Conservation (phyloP, 176 grass and related monocot genomes). For the maize (Zea mays) region DNA sequence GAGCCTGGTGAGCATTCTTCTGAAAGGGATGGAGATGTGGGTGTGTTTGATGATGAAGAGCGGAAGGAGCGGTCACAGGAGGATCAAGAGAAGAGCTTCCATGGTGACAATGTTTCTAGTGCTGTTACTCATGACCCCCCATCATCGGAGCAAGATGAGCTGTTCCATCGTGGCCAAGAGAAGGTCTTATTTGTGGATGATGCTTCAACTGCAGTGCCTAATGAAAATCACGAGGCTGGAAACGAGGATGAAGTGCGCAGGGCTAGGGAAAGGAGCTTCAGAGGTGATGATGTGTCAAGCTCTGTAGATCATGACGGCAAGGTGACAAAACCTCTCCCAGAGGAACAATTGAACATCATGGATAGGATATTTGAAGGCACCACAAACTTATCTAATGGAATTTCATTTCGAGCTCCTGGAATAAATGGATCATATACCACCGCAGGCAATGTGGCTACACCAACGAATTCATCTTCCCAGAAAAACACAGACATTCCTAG, state of each 20-base stretch:
- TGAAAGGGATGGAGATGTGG: constrained; percentile 48
- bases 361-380: constrained; percentile 57
- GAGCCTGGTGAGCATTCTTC: constrained; percentile 44
- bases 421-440: constrained; percentile 30
- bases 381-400: constrained; percentile 45
- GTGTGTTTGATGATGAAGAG: constrained; percentile 63
- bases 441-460: background rate
- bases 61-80: constrained; percentile 55
- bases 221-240: constrained; percentile 37
- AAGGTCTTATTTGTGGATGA: constrained; percentile 58
- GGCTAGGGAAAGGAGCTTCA: constrained; percentile 72
- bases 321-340: constrained; percentile 54
- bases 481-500: constrained; percentile 12
- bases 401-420: constrained; percentile 27
- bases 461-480: constrained; percentile 25
- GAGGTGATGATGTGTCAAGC: constrained; percentile 60
- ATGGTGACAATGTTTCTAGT: constrained; percentile 67
- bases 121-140: constrained; percentile 56
- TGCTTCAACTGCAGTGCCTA: constrained; percentile 61
- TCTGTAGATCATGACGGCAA: constrained; percentile 66
- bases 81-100: constrained; percentile 72
- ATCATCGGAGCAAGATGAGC: constrained; percentile 41
- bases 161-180: constrained; percentile 42
- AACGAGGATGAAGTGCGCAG: constrained; percentile 54
- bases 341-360: constrained; percentile 67